Evolutionary conservation across 495 filamentous ascomycete species (phyloP), one percentile per base, ranked within the genome.

Genomic region (Pseudoneurospora amorphoporcata): DNA sequence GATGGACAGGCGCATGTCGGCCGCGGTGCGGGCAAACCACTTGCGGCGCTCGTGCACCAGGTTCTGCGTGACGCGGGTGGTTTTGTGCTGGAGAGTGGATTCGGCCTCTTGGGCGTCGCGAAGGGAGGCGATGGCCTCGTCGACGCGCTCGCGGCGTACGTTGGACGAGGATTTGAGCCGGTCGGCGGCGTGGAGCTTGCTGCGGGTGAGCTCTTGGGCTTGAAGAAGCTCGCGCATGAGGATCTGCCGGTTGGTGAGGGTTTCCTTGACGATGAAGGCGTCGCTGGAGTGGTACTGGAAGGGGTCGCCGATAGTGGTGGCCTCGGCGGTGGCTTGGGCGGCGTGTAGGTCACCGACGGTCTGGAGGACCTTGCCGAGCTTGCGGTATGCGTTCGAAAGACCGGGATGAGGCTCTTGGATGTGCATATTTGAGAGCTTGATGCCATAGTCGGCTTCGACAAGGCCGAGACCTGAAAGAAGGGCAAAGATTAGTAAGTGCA

Each of bases 251-350:
- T 99, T 99, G 23, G 96, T 99, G 75, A 99, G 88, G 32, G 95
- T 98, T 78, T 99, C 96, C 82, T 99, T 99, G 75, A 99, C 96
- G 78, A 98, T 97, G 79, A 98, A 95, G 35, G 96, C 93, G 78
- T 99, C 95, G 16, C 91, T 90, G 37, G 94, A 97, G 82, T 99
- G 94, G 79, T 99, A 98, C 73, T 92, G 91, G 70, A 99, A 88
- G 8, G 96, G 94, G 76, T 98, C 96, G 68, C 92, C 93, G 65
- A 99, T 86, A 0, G 95, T 98, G 2, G 95, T 97, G 8, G 96
- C 96, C 82, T 99, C 96, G 17, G 93, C 93, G 10, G 96, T 99
- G 40, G 92, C 96, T 83, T 99, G 96, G 9, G 95, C 94, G n/a
- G 95, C 94, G 79, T 98, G 96, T 76, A 88, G 97, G 80, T 99